These are phyloP conservation scores for Aspergillus alliaceus DNA, from an alignment of 2,329 filamentous ascomycete genomes.

Conservation along the genomic window DNA sequence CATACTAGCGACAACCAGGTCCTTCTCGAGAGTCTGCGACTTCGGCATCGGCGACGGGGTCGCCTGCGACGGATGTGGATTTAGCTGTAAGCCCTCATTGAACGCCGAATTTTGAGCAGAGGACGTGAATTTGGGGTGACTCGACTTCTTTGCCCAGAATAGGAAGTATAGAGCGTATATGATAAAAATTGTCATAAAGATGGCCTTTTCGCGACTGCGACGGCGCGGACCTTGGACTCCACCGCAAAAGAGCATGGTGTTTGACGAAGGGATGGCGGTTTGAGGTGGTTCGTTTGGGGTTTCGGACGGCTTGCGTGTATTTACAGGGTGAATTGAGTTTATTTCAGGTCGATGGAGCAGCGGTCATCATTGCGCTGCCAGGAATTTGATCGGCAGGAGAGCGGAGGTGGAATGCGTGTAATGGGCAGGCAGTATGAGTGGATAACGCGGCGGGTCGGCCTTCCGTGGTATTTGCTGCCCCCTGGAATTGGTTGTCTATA, in stretches of 20 bases:
- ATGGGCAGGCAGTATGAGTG: not conserved
- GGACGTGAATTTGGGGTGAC: constrained; percentile 6
- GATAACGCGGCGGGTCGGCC: not conserved
- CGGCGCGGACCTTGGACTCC: constrained; percentile 35
- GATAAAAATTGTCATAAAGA: constrained; percentile 34
- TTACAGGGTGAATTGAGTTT: not conserved
- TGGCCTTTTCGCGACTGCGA: constrained; percentile 35
- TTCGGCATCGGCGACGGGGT: constrained; percentile 16
- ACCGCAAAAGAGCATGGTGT: constrained; percentile 34
- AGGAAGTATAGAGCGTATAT: constrained; percentile 33
- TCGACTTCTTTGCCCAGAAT: constrained; percentile 28
- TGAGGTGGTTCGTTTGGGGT: too few species aligned
- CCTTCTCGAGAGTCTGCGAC: constrained; percentile 23
- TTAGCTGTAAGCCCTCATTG: constrained; percentile 11
- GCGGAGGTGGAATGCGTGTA: not conserved
- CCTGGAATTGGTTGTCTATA: not conserved
- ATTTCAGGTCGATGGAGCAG: not conserved
- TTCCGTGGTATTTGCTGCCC: not conserved
- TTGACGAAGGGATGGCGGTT: not conserved
- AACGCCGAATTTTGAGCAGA: constrained; percentile 11
- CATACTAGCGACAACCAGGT: constrained; percentile 43
- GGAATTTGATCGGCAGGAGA: not conserved
- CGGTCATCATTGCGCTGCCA: constrained; percentile 5
- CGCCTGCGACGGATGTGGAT: constrained; percentile 17
- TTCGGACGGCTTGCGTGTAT: not conserved